Evolutionary conservation across 768 basidiomycete species (phyloP), one percentile per base, ranked within the genome.

Genomic region (Cystofilobasidium macerans): DNA sequence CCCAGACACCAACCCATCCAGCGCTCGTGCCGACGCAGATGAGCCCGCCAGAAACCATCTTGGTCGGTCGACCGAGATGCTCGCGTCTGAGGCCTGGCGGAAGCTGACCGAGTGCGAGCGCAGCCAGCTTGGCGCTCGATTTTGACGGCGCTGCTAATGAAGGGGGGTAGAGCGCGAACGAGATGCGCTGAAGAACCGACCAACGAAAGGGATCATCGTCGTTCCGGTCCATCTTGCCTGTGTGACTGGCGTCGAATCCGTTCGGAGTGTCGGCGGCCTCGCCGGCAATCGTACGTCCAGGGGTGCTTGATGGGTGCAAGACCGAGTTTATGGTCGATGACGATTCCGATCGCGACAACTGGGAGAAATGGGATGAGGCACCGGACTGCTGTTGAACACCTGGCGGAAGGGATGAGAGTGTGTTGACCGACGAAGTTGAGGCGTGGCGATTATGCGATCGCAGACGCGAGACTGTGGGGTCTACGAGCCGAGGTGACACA

Each of bases 1-100:
- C 89, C 75, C 89, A 93, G 1, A 97, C 86, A 57, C 84, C 80
- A 48, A 88, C 80, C 71, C 81, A 84, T 16, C 93, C 95, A 35
- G 79, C 79, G 54, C 85, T 84, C 9, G 88, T 92, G 20, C 95
- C 95, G 9, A 97, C 78, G 70, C 91, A 95, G 38, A 99, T 83
- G 64, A 93, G 77, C 0, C 92, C 93, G 71, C 88, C 89, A 16
- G 88, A 87, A 13, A 86, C 84, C 64, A 97, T 74, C 12, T 87
- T 87, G 0, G 86, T 91, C 7, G 94, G 92, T 0, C 77, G 77
- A 1, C 88, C 89, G 38, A 63, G 42, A 36, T 42, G 40, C 38
- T 59, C 56, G 42, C 53, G 51, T 24, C 33, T 43, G 30, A 45
- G 33, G 30, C 57, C 64, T 20, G n/a, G 24, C 35, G n/a, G 48